Evolutionary conservation across 2,329 filamentous ascomycete species (phyloP).

Genomic region (Talaromyces pinophilus): DNA sequence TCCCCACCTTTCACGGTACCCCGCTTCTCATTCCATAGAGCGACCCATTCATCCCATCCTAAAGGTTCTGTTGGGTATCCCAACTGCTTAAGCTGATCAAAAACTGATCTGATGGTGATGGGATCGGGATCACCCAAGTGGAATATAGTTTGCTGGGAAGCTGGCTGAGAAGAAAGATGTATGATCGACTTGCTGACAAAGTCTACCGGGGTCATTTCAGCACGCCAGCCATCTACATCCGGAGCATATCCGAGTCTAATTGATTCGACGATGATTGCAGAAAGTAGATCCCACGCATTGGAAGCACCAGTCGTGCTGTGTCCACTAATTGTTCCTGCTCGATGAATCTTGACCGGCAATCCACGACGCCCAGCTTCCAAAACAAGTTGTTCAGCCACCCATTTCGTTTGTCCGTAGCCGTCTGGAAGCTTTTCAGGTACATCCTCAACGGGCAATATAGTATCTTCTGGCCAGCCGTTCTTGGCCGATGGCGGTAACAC

Average conservation of each 20-base stretch:
- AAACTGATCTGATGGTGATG: slow-evolving; percentile 65
- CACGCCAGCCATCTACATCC: slow-evolving; percentile 71
- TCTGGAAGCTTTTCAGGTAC: slow-evolving; percentile 69
- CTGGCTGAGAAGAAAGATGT: slow-evolving; percentile 65
- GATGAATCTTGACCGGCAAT: slow-evolving; percentile 69
- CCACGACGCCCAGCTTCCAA: slow-evolving; percentile 68
- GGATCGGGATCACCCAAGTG: slow-evolving; percentile 74
- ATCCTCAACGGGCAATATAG: slow-evolving; percentile 66
- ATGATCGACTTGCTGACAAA: slow-evolving; percentile 75
- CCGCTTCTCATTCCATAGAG: slow-evolving; percentile 70
- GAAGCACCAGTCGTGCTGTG: slow-evolving; percentile 73
- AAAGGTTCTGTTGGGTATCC: slow-evolving; percentile 70
- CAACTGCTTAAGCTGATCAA: slow-evolving; percentile 63
- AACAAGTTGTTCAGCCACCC: slow-evolving; percentile 76
- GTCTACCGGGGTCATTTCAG: slow-evolving; percentile 83
- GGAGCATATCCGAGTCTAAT: slow-evolving; percentile 70
- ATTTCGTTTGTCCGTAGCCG: slow-evolving; percentile 78
- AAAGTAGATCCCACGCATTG: slow-evolving; percentile 76
- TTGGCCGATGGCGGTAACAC: slow-evolving; percentile 67
- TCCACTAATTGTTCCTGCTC: slow-evolving; percentile 75
- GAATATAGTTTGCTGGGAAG: slow-evolving; percentile 66
- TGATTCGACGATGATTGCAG: slow-evolving; percentile 74
- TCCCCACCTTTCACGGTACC: slow-evolving; percentile 65
- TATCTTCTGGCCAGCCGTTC: slow-evolving; percentile 70
- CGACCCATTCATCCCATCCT: slow-evolving; percentile 72